These are phyloP conservation scores for Solanum virginianum DNA, from an alignment of 257 asterid species.

Conservation along the genomic window DNA sequence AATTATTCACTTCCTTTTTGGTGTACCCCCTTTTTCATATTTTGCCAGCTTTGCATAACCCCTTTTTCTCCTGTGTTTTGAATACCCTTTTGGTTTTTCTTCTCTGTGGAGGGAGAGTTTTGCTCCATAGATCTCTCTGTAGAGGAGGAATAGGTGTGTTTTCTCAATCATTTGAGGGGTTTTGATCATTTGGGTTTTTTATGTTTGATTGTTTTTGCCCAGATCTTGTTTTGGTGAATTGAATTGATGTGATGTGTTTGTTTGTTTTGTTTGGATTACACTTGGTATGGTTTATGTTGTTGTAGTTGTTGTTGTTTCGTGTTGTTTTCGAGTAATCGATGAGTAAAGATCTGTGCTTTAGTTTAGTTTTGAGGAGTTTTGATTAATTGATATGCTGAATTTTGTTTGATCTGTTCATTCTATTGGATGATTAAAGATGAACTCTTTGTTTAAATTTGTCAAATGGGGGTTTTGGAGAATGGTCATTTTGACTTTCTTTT, in stretches of 20 bases:
- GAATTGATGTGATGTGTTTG: not conserved
- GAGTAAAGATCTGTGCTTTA: not conserved
- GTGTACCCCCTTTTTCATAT: not conserved
- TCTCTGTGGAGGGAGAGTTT: not conserved
- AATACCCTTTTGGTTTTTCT: not conserved
- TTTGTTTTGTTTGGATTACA: not conserved
- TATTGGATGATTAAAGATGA: not conserved
- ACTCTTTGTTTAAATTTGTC: not conserved
- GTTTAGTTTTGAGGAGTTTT: not conserved
- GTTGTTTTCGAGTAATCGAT: not conserved
- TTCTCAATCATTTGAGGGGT: not conserved
- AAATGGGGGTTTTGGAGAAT: not conserved
- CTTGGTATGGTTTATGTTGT: not conserved
- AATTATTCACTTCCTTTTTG: slow-evolving; percentile 1
- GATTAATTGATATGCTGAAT: not conserved
- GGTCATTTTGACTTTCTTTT: not conserved
- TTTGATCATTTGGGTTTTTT: not conserved
- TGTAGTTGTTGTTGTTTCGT: not conserved
- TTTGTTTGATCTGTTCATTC: not conserved
- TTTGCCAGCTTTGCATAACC: not conserved
- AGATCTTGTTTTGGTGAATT: not conserved
- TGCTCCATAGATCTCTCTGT: not conserved
- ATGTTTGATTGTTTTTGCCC: not conserved
- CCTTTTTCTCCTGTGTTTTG: not conserved
- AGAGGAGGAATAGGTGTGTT: not conserved